phyloP scores from a whole-genome alignment of 331 rosid genomes.

The Telfairia occidentalis region DNA sequence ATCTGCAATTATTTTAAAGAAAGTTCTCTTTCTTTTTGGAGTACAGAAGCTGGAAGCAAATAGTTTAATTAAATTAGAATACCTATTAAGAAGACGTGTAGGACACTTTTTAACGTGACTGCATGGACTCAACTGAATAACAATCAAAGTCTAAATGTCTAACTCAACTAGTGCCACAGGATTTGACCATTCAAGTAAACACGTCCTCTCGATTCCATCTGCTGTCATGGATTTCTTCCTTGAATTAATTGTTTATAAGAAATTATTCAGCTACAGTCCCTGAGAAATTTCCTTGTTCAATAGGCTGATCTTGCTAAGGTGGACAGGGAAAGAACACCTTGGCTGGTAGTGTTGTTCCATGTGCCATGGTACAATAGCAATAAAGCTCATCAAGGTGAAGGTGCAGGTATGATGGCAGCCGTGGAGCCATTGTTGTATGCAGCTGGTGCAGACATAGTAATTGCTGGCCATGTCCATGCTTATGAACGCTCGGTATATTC shows the following conservation, averaged over 20 bases:
- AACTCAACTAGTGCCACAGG: background rate
- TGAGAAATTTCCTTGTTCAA: slow-evolving; percentile 10
- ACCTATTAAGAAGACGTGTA: background rate
- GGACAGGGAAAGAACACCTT: slow-evolving; percentile 69
- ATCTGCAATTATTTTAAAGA: background rate
- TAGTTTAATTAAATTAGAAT: background rate
- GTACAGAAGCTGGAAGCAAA: background rate
- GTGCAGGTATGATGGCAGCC: slow-evolving; percentile 57
- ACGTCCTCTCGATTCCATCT: background rate
- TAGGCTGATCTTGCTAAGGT: slow-evolving; percentile 66
- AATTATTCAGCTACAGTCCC: background rate
- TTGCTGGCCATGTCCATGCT: slow-evolving; percentile 90
- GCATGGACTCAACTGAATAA: background rate
- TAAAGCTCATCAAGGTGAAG: slow-evolving; percentile 78
- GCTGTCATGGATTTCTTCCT: background rate
- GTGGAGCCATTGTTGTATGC: slow-evolving; percentile 76
- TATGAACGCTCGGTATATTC: slow-evolving; percentile 76
- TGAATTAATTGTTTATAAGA: background rate
- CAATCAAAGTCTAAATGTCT: background rate
- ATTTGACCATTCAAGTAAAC: background rate
- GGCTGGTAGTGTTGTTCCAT: slow-evolving; percentile 69
- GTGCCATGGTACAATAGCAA: slow-evolving; percentile 95
- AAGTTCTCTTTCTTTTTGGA: background rate
- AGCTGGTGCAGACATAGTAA: slow-evolving; percentile 57
- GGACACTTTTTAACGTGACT: background rate